Conservation (phyloP, 805 yeast genomes). For the Ogataea nitratoaversa region DNA sequence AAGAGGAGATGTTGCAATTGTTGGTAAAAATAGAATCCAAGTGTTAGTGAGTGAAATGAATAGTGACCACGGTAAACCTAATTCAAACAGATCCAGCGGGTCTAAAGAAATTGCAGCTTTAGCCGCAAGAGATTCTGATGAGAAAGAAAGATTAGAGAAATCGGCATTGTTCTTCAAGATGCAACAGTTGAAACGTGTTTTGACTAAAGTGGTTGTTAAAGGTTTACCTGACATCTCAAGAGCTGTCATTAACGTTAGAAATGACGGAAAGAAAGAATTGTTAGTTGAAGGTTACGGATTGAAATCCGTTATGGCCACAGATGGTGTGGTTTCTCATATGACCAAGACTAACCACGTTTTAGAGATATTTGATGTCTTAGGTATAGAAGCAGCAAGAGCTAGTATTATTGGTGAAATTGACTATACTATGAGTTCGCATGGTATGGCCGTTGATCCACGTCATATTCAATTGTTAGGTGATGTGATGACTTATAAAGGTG, state of each 20-base stretch:
- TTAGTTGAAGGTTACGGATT: conserved; percentile 97
- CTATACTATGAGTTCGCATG: conserved; percentile 97
- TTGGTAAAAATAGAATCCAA: conserved; percentile 62
- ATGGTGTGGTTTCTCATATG: conserved; percentile 86
- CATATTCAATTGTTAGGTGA: conserved; percentile 96
- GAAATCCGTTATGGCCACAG: conserved; percentile 94
- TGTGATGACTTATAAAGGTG: conserved; percentile 98
- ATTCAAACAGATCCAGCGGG: conserved; percentile 38
- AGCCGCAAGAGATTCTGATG: conserved; percentile 32
- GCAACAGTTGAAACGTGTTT: conserved; percentile 80
- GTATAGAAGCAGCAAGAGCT: conserved; percentile 96
- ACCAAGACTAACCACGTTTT: conserved; percentile 90
- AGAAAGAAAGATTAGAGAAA: conserved; percentile 32
- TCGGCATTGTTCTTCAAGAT: conserved; percentile 75
- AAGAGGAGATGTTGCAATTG: conserved; percentile 63
- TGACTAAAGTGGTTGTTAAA: conserved; percentile 86
- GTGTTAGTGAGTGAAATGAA: conserved; percentile 51
- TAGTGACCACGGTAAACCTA: conserved; percentile 36
- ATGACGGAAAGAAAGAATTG: conserved; percentile 81
- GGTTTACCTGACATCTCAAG: conserved; percentile 89
- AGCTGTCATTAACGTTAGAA: conserved; percentile 92
- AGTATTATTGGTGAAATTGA: conserved; percentile 93
- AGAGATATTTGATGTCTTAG: conserved; percentile 84
- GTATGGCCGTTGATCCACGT: conserved; percentile 99
- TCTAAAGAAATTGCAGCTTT: conserved; percentile 28